phyloP scores from a whole-genome alignment of 2,329 filamentous ascomycete genomes.

The Phyllosticta capitalensis region DNA sequence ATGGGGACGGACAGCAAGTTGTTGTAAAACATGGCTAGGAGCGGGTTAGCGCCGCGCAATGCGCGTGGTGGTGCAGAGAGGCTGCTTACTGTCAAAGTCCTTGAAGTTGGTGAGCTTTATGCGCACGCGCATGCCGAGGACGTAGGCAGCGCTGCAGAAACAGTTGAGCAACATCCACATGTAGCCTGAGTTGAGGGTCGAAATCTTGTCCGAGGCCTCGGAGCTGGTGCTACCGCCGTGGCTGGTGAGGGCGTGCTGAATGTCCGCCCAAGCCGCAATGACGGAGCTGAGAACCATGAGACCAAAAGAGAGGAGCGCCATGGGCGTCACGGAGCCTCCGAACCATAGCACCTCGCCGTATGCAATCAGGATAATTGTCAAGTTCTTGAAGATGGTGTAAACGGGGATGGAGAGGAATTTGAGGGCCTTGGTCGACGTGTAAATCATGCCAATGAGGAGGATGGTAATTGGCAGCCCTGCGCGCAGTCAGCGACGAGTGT shows the following conservation, averaged over 20 bases:
- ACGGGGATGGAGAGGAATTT: slow-evolving; percentile 96
- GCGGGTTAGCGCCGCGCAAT: slow-evolving; percentile 9
- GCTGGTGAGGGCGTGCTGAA: slow-evolving; percentile 69
- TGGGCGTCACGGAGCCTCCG: slow-evolving; percentile 77
- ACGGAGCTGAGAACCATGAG: slow-evolving; percentile 94
- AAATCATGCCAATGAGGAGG: slow-evolving; percentile 97
- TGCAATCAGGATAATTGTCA: slow-evolving; percentile 97
- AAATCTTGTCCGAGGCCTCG: slow-evolving; percentile 65
- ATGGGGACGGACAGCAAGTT: slow-evolving; percentile 94
- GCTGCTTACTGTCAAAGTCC: slow-evolving; percentile 88
- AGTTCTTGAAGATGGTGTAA: slow-evolving; percentile 99
- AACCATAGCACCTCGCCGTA: slow-evolving; percentile 99
- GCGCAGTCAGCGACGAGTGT: slow-evolving; percentile 13
- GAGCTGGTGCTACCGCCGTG: slow-evolving; percentile 40
- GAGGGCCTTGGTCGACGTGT: slow-evolving; percentile 90
- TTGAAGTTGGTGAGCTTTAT: slow-evolving; percentile 99
- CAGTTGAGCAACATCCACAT: slow-evolving; percentile 98
- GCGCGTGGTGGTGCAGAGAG: not conserved
- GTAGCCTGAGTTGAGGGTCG: slow-evolving; percentile 88
- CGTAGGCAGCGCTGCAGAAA: slow-evolving; percentile 81
- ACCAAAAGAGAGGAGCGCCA: slow-evolving; percentile 87
- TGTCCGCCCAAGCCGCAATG: slow-evolving; percentile 94
- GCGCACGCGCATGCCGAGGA: slow-evolving; percentile 91
- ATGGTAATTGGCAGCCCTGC: slow-evolving; percentile 92
- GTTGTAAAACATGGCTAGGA: slow-evolving; percentile 97